These are phyloP conservation scores for Polyrhizophydium stewartii DNA, from an alignment of 371 early-diverging fungal species.

Conservation along the genomic window DNA sequence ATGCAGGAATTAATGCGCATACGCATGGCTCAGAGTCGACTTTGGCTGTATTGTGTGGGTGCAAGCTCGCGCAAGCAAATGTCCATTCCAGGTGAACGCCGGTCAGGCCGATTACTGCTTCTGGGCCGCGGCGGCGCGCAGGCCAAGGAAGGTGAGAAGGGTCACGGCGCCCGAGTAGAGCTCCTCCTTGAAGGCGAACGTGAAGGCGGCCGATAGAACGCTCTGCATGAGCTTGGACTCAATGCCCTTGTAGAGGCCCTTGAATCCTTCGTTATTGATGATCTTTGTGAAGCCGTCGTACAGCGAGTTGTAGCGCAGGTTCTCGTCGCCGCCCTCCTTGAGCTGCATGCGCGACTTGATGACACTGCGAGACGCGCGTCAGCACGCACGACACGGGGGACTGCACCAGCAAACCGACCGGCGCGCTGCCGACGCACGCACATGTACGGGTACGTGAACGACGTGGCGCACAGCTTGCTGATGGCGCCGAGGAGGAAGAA, in stretches of 20 bases:
- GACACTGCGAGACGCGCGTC: constrained; percentile 64
- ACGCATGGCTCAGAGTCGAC: too few species aligned
- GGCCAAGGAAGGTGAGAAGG: constrained; percentile 26
- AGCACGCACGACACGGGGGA: too few species aligned
- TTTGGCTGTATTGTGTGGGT: too few species aligned
- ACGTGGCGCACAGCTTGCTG: constrained; percentile 90
- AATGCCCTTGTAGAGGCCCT: constrained; percentile 85
- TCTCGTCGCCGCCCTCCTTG: constrained; percentile 65
- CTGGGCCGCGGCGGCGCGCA: constrained; percentile 8
- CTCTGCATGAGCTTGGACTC: constrained; percentile 87
- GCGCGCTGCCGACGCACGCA: too few species aligned
- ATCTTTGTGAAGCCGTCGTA: constrained; percentile 89
- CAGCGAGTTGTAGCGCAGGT: constrained; percentile 72
- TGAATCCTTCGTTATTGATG: constrained; percentile 75
- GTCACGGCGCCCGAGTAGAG: constrained; percentile 25
- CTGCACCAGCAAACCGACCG: constrained; percentile 2
- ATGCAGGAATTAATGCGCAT: too few species aligned
- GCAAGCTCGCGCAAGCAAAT: too few species aligned
- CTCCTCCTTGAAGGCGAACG: constrained; percentile 70
- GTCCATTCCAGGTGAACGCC: too few species aligned
- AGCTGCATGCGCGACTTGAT: constrained; percentile 97
- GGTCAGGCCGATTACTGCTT: too few species aligned
- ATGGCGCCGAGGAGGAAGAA: constrained; percentile 94
- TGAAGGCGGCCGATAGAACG: constrained; percentile 87
- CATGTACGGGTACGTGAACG: constrained; percentile 96